Conservation (phyloP, 1,284 basidiomycete genomes). For the Wolfiporia cocos region DNA sequence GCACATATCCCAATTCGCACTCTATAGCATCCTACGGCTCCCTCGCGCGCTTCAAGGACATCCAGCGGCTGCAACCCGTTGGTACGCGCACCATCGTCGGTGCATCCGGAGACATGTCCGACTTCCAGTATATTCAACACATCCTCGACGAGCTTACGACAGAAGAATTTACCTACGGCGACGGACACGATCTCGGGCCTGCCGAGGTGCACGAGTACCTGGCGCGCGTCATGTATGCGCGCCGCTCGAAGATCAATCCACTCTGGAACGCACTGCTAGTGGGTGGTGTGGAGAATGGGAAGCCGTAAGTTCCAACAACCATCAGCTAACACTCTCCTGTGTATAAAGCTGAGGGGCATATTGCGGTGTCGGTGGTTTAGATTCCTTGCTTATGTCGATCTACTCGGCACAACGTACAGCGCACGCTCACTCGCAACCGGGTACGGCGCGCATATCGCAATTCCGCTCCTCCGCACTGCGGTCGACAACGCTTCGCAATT, state of each 20-base stretch:
- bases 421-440: slow-evolving; percentile 96
- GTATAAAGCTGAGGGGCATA: too few relatives aligned
- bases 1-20: background rate
- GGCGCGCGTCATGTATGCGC: slow-evolving; percentile 85
- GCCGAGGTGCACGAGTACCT: slow-evolving; percentile 93
- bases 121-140: slow-evolving; percentile 92
- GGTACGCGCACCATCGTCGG: slow-evolving; percentile 86
- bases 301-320: slow-evolving; percentile 44
- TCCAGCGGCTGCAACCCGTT: slow-evolving; percentile 83
- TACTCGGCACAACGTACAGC: slow-evolving; percentile 95
- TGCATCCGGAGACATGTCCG: slow-evolving; percentile 95
- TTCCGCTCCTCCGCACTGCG: slow-evolving; percentile 87
- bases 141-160: slow-evolving; percentile 70
- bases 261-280: slow-evolving; percentile 95
- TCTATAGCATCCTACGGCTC: slow-evolving; percentile 90
- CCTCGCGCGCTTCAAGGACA: slow-evolving; percentile 94
- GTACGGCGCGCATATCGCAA: slow-evolving; percentile 92
- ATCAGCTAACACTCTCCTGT: too few relatives aligned
- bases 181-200: slow-evolving; percentile 84
- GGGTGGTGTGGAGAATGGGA: slow-evolving; percentile 84
- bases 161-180: slow-evolving; percentile 76
- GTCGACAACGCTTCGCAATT: slow-evolving; percentile 79
- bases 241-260: slow-evolving; percentile 87
- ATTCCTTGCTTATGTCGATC: slow-evolving; percentile 92
- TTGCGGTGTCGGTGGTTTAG: too few relatives aligned